Base-by-base conservation (phyloP, 2,329 filamentous ascomycete species). In the Septoria petroselini region DNA sequence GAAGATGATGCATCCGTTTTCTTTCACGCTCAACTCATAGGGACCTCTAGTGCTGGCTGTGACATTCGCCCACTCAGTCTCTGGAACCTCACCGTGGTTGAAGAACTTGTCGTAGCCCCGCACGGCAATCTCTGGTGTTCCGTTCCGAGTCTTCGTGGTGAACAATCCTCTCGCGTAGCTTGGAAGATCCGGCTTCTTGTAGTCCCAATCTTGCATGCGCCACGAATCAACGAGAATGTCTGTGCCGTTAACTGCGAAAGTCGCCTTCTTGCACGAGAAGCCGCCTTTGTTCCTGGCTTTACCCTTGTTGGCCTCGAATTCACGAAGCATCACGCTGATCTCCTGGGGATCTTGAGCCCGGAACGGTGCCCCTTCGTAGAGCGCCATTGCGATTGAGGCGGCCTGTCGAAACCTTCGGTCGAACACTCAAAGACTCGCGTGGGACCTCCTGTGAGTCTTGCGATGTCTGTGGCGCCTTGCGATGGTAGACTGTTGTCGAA, bases 1-100 rank as follows among this genome's bases (percentile, higher is more conserved):
- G 73, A 98, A 98, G 60, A 98, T 96, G 70, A 98, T 98, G 70
- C 93, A 98, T n/a, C 93, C 93, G 64, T 98, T 98, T 71, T 98
- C 93, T 73, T 98, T 98, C 44, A 97, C 82, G 50, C 90, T 97
- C 48, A 98, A 74, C 71, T 98, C 93, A 62, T 97, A 98, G 0
- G 93, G 93, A 0, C 89, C 90, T 57, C 81, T 74, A 0, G 93
- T 97, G 48, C 86, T 78, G 21, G 71, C 70, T 65, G 85, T 76
- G 53, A 98, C 88, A 63, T 85, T 87, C 12, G 75, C 69, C 93
- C 93, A 98, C 62, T 84, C 79, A 3, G 93, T 98, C 58, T 86
- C 82, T 39, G 74, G 70, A 6, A 95, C 85, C 71, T 98, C 93
- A 42, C 81, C 81, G 33, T 88, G 79, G 62, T 98, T 98, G 81